phyloP scores from a whole-genome alignment of 805 yeast species.

The Pichia rugopelliculosa region DNA sequence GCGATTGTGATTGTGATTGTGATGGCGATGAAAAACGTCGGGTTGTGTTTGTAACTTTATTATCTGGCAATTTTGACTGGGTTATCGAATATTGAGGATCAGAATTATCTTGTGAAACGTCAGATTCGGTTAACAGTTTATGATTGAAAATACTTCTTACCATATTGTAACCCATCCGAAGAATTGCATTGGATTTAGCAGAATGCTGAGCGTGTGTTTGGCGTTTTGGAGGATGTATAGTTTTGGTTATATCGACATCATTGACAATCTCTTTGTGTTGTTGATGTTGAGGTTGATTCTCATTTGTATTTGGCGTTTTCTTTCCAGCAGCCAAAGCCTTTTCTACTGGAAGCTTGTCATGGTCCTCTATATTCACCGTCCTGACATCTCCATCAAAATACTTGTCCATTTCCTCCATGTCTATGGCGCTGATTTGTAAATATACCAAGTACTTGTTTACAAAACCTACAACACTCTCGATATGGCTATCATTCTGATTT shows the following conservation, averaged over 20 bases:
- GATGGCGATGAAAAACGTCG: too few relatives aligned
- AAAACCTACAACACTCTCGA: background rate
- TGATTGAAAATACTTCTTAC: background rate
- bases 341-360: background rate
- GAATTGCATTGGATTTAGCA: too few relatives aligned
- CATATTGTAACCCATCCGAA: background rate
- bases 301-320: background rate
- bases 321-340: background rate
- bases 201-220: too few relatives aligned
- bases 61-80: background rate
- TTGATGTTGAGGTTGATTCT: background rate
- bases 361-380: background rate
- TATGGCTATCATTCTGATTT: too few relatives aligned
- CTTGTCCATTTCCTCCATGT: background rate
- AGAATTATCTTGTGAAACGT: background rate
- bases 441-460: background rate
- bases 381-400: background rate
- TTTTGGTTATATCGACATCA: too few relatives aligned
- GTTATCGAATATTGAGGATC: background rate
- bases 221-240: too few relatives aligned
- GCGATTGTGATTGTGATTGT: conserved; percentile 2
- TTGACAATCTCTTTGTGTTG: background rate
- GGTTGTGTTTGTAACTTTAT: too few relatives aligned
- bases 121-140: background rate
- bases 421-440: background rate